Conservation (phyloP, 495 filamentous ascomycete genomes). For the Aspergillus sparsus region DNA sequence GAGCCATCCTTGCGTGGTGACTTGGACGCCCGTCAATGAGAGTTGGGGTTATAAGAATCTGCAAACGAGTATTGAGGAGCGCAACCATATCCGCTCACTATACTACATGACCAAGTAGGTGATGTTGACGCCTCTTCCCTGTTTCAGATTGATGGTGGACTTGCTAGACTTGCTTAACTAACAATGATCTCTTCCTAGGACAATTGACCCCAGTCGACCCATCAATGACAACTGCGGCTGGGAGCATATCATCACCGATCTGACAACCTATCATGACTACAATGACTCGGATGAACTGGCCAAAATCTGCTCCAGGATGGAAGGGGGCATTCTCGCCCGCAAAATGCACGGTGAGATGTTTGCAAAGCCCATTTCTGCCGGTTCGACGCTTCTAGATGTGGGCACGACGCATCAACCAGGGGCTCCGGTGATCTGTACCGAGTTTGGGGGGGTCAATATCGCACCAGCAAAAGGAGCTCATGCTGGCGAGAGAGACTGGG, state of each 20-base stretch:
- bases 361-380: slow-evolving; percentile 38
- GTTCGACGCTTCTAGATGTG: slow-evolving; percentile 35
- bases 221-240: slow-evolving; percentile 68
- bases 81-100: slow-evolving; percentile 57
- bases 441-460: slow-evolving; percentile 64
- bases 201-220: slow-evolving; percentile 57
- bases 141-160: no score
- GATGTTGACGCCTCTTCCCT: not conserved
- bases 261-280: slow-evolving; percentile 65
- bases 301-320: slow-evolving; percentile 45
- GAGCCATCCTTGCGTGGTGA: slow-evolving; percentile 61
- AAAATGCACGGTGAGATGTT: slow-evolving; percentile 52
- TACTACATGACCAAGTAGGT: slow-evolving; percentile 61
- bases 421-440: slow-evolving; percentile 57
- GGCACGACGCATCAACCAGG: slow-evolving; percentile 48
- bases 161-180: not conserved
- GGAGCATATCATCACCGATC: slow-evolving; percentile 59
- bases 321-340: slow-evolving; percentile 45
- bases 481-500: slow-evolving; percentile 39
- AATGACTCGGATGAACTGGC: slow-evolving; percentile 50
- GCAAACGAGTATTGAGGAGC: slow-evolving; percentile 52
- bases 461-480: slow-evolving; percentile 37
- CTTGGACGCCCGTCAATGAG: slow-evolving; percentile 64
- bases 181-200: slow-evolving; percentile 30
- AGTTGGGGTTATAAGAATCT: slow-evolving; percentile 60